These are phyloP conservation scores for Ophiosphaerella herpotricha DNA, from an alignment of 2,329 filamentous ascomycete species.

Conservation along the genomic window DNA sequence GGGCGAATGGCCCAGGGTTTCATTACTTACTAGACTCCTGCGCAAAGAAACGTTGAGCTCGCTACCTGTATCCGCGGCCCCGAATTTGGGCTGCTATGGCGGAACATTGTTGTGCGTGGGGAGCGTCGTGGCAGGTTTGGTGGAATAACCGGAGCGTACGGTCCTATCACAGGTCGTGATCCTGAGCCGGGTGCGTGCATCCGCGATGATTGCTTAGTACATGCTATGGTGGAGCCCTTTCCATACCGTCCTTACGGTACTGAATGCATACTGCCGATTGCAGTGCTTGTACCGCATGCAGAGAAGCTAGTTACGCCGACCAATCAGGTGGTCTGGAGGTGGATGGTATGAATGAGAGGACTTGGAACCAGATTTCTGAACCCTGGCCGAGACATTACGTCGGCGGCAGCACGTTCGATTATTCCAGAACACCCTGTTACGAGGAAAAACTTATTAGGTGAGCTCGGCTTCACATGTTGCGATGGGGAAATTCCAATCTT, in stretches of 20 bases:
- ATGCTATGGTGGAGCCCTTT: neutral
- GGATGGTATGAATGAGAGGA: neutral
- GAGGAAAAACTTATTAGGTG: too few species aligned
- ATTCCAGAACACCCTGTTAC: too few species aligned
- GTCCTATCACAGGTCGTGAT: conserved; percentile 1
- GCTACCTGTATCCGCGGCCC: neutral
- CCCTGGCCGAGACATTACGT: too few species aligned
- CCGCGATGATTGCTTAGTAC: neutral
- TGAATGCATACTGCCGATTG: conserved; percentile 4
- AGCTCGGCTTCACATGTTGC: too few species aligned
- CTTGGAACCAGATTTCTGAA: too few species aligned
- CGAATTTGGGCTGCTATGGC: conserved; percentile 2
- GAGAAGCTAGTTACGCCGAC: neutral
- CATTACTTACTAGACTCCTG: neutral
- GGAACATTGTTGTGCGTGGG: conserved; percentile 1
- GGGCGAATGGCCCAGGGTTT: neutral
- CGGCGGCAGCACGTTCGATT: too few species aligned
- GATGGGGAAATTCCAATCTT: too few species aligned
- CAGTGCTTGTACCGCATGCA: neutral
- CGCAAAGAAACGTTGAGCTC: neutral
- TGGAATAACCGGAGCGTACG: neutral
- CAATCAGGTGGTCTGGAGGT: neutral
- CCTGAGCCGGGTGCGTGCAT: neutral
- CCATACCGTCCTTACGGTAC: neutral
- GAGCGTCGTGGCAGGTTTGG: neutral